Percentiles rank a stretch among this genome's conserved stretches.
phyloP scores from a whole-genome alignment of 805 yeast genomes.

The Yarrowia sp. region DNA sequence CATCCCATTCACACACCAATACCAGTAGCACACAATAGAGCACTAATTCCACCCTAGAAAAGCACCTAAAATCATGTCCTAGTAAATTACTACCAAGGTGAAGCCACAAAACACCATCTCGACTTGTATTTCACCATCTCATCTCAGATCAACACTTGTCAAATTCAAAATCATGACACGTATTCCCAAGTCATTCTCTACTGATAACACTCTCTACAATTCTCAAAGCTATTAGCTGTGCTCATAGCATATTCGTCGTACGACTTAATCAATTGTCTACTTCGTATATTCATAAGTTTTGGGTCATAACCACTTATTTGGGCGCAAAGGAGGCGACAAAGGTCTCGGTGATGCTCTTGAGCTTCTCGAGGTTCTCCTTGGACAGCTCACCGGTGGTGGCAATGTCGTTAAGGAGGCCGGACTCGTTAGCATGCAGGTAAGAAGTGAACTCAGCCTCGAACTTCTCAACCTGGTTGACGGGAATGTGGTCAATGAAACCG shows the following conservation, averaged over 20 bases:
- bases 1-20: too few relatives aligned
- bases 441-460: conserved; percentile 92
- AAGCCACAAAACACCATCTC: too few relatives aligned
- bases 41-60: too few relatives aligned
- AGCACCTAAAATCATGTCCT: too few relatives aligned
- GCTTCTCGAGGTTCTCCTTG: conserved; percentile 78
- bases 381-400: conserved; percentile 87
- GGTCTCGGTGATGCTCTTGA: conserved; percentile 88
- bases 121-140: too few relatives aligned
- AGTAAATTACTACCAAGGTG: too few relatives aligned
- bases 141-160: too few relatives aligned
- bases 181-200: too few relatives aligned
- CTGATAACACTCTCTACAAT: neutral
- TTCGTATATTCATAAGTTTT: conserved; percentile 27
- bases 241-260: conserved; percentile 3
- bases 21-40: too few relatives aligned
- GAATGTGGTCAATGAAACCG: conserved; percentile 92
- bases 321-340: conserved; percentile 82
- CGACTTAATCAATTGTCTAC: conserved; percentile 26
- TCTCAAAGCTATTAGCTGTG: neutral
- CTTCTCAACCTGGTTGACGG: conserved; percentile 80
- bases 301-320: conserved; percentile 33
- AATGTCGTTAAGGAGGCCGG: conserved; percentile 79
- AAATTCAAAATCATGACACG: too few relatives aligned
- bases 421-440: conserved; percentile 86